Conservation (phyloP, 208 protist species). For the Leishmania lainsoni region DNA sequence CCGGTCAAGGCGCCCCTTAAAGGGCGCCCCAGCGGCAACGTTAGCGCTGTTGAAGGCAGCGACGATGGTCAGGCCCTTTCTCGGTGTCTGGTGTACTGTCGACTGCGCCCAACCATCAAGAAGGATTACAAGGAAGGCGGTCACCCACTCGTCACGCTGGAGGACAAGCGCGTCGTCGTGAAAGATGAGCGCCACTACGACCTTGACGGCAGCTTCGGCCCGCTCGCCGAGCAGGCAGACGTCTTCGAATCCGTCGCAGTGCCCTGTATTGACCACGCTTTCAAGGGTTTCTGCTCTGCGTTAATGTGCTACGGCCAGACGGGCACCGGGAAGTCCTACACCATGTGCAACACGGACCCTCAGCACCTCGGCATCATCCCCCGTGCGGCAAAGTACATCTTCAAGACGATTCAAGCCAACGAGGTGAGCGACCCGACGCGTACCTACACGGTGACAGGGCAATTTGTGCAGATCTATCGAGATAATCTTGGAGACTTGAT, state of each 20-base stretch:
- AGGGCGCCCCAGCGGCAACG: background rate
- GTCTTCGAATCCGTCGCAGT: conserved; percentile 82
- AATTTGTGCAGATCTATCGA: conserved; percentile 93
- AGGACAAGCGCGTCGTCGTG: conserved; percentile 62
- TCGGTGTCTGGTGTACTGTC: conserved; percentile 84
- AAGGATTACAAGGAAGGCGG: conserved; percentile 74
- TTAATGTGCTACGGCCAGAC: conserved; percentile 94
- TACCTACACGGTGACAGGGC: conserved; percentile 54
- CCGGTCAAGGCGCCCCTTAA: conserved; percentile 12
- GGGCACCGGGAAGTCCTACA: conserved; percentile 92
- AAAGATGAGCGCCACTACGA: conserved; percentile 87
- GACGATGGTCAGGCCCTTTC: conserved; percentile 31
- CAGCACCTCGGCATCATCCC: conserved; percentile 89
- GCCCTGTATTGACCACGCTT: conserved; percentile 82
- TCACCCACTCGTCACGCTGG: conserved; percentile 51
- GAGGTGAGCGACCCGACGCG: conserved; percentile 24
- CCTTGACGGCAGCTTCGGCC: conserved; percentile 84
- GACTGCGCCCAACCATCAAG: conserved; percentile 71
- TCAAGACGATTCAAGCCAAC: conserved; percentile 47
- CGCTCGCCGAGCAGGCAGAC: conserved; percentile 65
- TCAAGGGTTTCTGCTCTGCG: conserved; percentile 87
- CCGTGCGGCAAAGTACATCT: conserved; percentile 75
- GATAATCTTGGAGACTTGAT: conserved; percentile 88
- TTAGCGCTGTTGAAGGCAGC: background rate
- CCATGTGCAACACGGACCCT: conserved; percentile 88